Evolutionary conservation across 176 grass and related monocot genomes (phyloP).

Genomic region (Typha latifolia): DNA sequence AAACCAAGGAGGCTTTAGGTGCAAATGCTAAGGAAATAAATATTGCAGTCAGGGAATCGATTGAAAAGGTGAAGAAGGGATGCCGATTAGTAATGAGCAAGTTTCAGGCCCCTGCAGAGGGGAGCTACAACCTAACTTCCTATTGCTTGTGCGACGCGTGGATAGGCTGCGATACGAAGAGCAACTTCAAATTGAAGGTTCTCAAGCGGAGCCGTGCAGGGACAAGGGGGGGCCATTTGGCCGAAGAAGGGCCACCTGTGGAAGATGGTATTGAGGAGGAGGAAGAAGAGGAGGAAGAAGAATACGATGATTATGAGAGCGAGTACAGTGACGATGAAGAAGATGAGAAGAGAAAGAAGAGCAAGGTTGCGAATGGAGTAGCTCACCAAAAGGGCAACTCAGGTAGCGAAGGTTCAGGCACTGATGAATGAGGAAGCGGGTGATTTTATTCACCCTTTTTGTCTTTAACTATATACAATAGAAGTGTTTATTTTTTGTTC

Average conservation of each 20-base stretch:
- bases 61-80: slow-evolving; percentile 87
- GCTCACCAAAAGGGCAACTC: no score
- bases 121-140: slow-evolving; percentile 62
- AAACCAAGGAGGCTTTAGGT: slow-evolving; percentile 77
- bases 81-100: slow-evolving; percentile 87
- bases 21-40: slow-evolving; percentile 56
- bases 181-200: slow-evolving; percentile 78
- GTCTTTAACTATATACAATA: no score
- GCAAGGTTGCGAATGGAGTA: slow-evolving; percentile 23
- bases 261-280: slow-evolving; percentile 86
- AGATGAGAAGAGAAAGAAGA: slow-evolving; percentile 48
- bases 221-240: slow-evolving; percentile 49
- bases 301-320: slow-evolving; percentile 93
- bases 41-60: slow-evolving; percentile 54
- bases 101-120: slow-evolving; percentile 72
- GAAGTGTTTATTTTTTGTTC: no score
- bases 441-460: no score
- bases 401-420: no score
- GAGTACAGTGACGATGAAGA: slow-evolving; percentile 96
- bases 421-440: no score
- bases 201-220: slow-evolving; percentile 67
- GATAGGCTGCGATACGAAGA: slow-evolving; percentile 88
- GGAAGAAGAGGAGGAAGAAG: slow-evolving; percentile 92
- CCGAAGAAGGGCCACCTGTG: slow-evolving; percentile 49
- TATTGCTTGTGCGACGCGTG: slow-evolving; percentile 72